Base-by-base conservation (phyloP, 176 grass and related monocot genomes). In the Oryza glumipatula region DNA sequence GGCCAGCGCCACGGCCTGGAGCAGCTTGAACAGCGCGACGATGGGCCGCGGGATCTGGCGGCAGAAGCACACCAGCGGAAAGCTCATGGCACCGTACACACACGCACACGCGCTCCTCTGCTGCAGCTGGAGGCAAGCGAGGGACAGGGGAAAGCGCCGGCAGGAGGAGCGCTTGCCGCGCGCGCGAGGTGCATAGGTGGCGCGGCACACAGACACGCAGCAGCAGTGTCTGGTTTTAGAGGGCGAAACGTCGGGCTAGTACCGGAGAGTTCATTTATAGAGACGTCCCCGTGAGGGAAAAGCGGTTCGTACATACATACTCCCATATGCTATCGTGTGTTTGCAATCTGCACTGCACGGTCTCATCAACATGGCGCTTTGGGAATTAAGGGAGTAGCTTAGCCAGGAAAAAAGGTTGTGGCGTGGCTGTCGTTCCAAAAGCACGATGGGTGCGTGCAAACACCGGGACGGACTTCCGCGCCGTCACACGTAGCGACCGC, bases 61-160 rank as follows among this genome's bases (percentile, higher is more conserved):
- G 76, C 91, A 90, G 88, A 82, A 92, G 88, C 71, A 87, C 45
- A 87, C 88, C 74, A 98, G 74, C 71, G 89, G 96, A 64, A 95
- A 87, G 0, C 89, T 90, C 96, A 98, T 98, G 45, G 32, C 30
- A 26, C 17, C 54, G 9, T 16, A 44, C 8, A 2, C 30, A 32
- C 30, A 32, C 30, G 30, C 30, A 32, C 30, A 15, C 49, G 4
- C 47, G 13, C 47, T 49, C 15, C 49, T 15, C 4, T 52, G 49
- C 1, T 52, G 49, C 49, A 52, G 49, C 41, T 14, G 71, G 17
- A 15, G 12, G 46, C 46, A 14, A 13, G 46, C 4, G 14, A 1
- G 13, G 48, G 14, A 16, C 48, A 51, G 48, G 11, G 48, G 51
- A 16, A 19, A 0, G 28, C 28, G 51, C 26, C 26, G 26, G 51